Base-by-base conservation (phyloP, 805 yeast genomes). In the Ogataea philodendri region DNA sequence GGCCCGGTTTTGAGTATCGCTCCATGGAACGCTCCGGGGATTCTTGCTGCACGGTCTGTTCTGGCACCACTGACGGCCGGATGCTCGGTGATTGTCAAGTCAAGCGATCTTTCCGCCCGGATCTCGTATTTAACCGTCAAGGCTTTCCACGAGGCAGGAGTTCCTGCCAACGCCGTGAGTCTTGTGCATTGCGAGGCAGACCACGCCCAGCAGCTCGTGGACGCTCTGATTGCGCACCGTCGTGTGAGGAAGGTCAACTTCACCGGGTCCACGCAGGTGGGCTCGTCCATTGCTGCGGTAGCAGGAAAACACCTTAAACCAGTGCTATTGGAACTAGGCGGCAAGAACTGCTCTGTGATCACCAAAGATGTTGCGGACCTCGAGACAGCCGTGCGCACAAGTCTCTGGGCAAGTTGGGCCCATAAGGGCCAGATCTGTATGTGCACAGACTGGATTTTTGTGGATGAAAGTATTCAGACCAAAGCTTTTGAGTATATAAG, bases 21-120 rank as follows among this genome's bases (percentile, higher is more conserved):
- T 3, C 67, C 76, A 1, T 70, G 75, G 76, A 70, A 70, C 50
- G 74, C 72, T 1, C 74, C 76, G 2, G 63, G 63, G 0, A 55
- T 68, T 10, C 51, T 70, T 21, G 51, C 63, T 9, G 56, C 60
- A 10, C 54, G 75, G 37, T 54, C 70, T 2, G 57, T 70, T 3
- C 42, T 58, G 11, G 68, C 69, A 5, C 76, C 75, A 2, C 52
- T 70, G 36, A 67, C 68, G 25, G 75, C 75, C 9, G 75, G 75
- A 1, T 69, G 74, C 41, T 68, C 74, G 0, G 74, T 70, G 9
- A 49, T 70, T 13, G 40, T 61, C 22, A 69, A 69, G 39, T 54
- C 72, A 1, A 54, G 67, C 10, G 73, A 70, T 29, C 54, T 61
- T 35, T 54, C 72, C 3, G 63, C 74, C 0, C 28, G 35, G 15